These are phyloP conservation scores for Ananas comosus DNA, from an alignment of 176 grass and related monocot species.

Conservation along the genomic window DNA sequence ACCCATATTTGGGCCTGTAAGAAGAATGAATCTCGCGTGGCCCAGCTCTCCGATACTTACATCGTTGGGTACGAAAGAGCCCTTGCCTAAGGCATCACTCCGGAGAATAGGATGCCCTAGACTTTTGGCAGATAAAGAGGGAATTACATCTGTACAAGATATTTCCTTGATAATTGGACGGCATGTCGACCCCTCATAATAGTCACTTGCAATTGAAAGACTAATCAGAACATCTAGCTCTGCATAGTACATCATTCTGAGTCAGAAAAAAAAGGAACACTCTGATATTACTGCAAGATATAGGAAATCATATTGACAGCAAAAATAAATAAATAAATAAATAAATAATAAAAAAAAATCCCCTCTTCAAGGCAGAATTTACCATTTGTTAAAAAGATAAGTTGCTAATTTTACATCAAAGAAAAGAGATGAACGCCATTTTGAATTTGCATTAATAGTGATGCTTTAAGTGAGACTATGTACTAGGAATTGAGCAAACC, in stretches of 20 bases:
- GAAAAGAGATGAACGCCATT: neutral
- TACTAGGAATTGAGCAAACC: too few species aligned
- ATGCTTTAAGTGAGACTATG: slow-evolving; percentile 12
- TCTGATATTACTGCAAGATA: slow-evolving; percentile 1
- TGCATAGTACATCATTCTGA: slow-evolving; percentile 32
- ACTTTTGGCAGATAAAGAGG: slow-evolving; percentile 64
- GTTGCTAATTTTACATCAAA: too few species aligned
- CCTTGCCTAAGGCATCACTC: slow-evolving; percentile 66
- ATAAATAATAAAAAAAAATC: neutral
- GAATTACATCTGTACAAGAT: slow-evolving; percentile 32
- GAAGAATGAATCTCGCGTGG: slow-evolving; percentile 65
- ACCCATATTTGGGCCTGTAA: slow-evolving; percentile 98
- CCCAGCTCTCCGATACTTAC: slow-evolving; percentile 58
- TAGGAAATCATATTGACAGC: neutral
- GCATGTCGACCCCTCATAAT: slow-evolving; percentile 79
- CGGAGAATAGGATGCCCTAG: slow-evolving; percentile 79
- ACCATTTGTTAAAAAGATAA: neutral
- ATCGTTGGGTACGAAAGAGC: slow-evolving; percentile 84
- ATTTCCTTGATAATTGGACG: slow-evolving; percentile 59
- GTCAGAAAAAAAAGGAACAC: neutral
- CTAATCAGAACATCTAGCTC: slow-evolving; percentile 90
- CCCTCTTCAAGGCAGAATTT: neutral
- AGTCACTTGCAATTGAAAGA: slow-evolving; percentile 74
- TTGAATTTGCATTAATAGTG: neutral
- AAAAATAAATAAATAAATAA: neutral